Conservation (phyloP, 2,329 filamentous ascomycete genomes). For the Elsinoe perseae region DNA sequence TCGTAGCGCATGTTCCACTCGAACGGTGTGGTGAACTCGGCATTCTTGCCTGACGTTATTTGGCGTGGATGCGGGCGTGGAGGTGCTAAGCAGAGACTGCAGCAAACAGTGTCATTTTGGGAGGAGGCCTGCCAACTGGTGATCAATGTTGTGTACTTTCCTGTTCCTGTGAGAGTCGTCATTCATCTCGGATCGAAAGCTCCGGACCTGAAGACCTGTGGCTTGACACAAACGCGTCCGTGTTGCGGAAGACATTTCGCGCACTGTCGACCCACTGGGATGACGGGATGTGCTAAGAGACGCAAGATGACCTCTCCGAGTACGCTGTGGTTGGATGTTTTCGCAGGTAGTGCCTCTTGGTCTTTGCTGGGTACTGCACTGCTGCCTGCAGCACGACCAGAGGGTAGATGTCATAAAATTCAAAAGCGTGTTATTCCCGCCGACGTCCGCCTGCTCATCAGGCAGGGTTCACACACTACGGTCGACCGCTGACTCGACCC, state of each 20-base stretch:
- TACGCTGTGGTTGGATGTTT: not conserved
- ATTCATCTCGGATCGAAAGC: constrained; percentile 12
- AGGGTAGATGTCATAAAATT: not conserved
- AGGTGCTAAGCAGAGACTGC: constrained; percentile 13
- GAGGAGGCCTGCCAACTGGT: not conserved
- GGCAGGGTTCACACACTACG: too few relatives aligned
- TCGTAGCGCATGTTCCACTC: constrained; percentile 1
- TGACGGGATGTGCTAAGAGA: not conserved
- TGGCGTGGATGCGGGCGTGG: not conserved
- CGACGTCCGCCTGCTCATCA: not conserved
- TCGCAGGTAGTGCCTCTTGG: too few relatives aligned
- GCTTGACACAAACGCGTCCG: constrained; percentile 11
- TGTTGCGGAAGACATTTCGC: not conserved
- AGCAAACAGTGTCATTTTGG: constrained; percentile 4
- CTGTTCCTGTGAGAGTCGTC: constrained; percentile 8
- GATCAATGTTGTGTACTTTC: constrained; percentile 6
- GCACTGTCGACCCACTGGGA: not conserved
- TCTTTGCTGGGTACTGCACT: not conserved
- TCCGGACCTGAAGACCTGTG: not conserved
- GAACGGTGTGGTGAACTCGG: not conserved
- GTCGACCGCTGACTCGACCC: not conserved
- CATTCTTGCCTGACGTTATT: constrained; percentile 5
- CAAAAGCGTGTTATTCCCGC: constrained; percentile 1
- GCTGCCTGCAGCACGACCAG: not conserved
- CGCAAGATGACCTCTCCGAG: not conserved